Base-by-base conservation (phyloP, 768 basidiomycete genomes). In the Glaciozyma martinii region DNA sequence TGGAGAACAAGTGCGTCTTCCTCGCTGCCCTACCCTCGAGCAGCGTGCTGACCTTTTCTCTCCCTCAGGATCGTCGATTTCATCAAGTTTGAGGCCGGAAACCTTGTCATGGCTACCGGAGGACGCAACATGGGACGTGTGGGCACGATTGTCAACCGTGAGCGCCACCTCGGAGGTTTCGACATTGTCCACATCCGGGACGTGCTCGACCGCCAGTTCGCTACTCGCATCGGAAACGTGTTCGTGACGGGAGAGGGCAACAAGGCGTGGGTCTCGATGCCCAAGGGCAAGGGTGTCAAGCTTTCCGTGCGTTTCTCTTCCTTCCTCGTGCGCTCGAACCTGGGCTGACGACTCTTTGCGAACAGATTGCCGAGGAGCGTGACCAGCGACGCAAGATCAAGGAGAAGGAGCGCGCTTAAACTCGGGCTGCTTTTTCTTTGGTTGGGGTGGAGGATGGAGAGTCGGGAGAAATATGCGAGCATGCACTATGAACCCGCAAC, bases 61-160 rank as follows among this genome's bases (percentile, higher is more conserved):
- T 33, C 6, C 12, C 12, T 3, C 95, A 97, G 37, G 82, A 92
- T 99, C 77, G 83, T 75, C 66, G 80, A 93, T 75, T 89, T 84
- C 76, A 86, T 94, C 77, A 88, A 90, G 79, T 99, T 98, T 77
- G 95, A 98, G 76, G 90, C 89, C 49, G 93, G 94, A 66, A 95
- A 97, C 82, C 71, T 74, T 63, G 90, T 89, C 78, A 90, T 94
- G 83, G 84, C 95, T 80, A 99, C 95, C 68, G 95, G 95, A 76
- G 95, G 95, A 69, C 91, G 94, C 78, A 99, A 98, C 86, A 97
- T 97, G 91, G 95, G 95, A 71, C 86, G 95, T 80, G 88, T 86
- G 62, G 95, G 95, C 81, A 85, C 91, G 69, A 95, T 99, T 75
- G 85, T 90, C 59, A 90, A 94, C 81, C 84, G 88, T 72, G 95